A percentile compares a stretch with the other conserved stretches of the same genome.
phyloP scores from a whole-genome alignment of 805 yeast species.

The Candida sonorensis region DNA sequence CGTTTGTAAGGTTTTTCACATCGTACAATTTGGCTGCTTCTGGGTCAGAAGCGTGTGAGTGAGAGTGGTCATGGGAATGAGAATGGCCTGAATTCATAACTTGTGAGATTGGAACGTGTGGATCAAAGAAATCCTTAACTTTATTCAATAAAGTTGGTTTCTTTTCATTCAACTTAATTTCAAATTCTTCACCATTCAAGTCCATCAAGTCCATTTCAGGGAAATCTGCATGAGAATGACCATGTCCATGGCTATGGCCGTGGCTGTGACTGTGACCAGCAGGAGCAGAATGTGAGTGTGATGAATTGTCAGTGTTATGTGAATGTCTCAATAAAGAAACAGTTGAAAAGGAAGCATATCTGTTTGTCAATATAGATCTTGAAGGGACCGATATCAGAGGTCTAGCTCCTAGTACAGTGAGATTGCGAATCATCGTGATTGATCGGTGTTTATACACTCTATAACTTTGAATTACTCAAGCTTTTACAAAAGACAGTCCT shows the following conservation, averaged over 20 bases:
- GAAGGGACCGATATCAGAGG: background rate
- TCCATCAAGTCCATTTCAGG: slow-evolving; percentile 23
- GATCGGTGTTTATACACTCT: no score
- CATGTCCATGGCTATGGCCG: slow-evolving; percentile 16
- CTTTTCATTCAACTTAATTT: slow-evolving; percentile 15
- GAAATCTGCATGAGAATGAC: slow-evolving; percentile 26
- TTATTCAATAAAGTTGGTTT: slow-evolving; percentile 19
- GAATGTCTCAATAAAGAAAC: background rate
- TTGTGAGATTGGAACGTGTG: slow-evolving; percentile 27
- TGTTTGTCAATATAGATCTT: background rate
- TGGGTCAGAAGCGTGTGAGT: slow-evolving; percentile 34
- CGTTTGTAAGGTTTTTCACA: slow-evolving; percentile 49
- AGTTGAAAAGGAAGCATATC: background rate
- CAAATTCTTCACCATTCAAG: slow-evolving; percentile 23
- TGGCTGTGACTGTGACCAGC: slow-evolving; percentile 3
- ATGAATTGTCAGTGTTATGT: background rate
- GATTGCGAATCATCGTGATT: slow-evolving; percentile 1
- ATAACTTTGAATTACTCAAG: no score
- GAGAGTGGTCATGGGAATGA: slow-evolving; percentile 22
- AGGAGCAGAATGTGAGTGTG: slow-evolving; percentile 6
- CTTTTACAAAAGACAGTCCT: no score
- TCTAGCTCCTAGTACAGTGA: slow-evolving; percentile 1
- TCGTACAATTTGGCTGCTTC: slow-evolving; percentile 39
- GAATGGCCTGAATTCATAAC: slow-evolving; percentile 18
- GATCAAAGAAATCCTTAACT: slow-evolving; percentile 29